Evolutionary conservation across 2,329 filamentous ascomycete species (phyloP).

Genomic region (Elsinoe batatas): DNA sequence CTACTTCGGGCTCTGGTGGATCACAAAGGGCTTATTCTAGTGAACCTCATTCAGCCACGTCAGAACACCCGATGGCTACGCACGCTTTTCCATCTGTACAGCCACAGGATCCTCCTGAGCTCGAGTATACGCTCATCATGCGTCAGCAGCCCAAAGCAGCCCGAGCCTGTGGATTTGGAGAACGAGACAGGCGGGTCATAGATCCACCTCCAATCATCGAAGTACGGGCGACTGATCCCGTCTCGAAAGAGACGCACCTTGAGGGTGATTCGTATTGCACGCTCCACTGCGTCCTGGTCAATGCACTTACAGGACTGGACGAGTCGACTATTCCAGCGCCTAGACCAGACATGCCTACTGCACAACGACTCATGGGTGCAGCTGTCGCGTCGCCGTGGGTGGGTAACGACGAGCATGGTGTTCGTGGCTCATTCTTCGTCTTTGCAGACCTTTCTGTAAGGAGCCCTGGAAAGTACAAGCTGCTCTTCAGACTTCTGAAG

Average conservation of each 20-base stretch:
- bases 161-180: constrained; percentile 72
- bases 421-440: constrained; percentile 75
- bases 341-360: constrained; percentile 52
- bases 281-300: constrained; percentile 67
- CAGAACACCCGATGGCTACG: constrained; percentile 29
- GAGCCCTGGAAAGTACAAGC: constrained; percentile 63
- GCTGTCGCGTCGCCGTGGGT: constrained; percentile 68
- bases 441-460: constrained; percentile 75
- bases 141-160: constrained; percentile 72
- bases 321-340: constrained; percentile 45
- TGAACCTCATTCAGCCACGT: constrained; percentile 15
- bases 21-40: constrained; percentile 23
- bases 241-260: constrained; percentile 43
- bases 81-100: constrained; percentile 15
- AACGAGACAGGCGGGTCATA: constrained; percentile 70
- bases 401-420: constrained; percentile 60
- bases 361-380: constrained; percentile 69
- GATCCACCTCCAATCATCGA: constrained; percentile 78
- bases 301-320: constrained; percentile 56
- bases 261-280: constrained; percentile 38
- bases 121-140: constrained; percentile 46
- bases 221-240: constrained; percentile 44
- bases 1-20: constrained; percentile 15
- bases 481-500: constrained; percentile 64
- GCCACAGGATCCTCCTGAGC: constrained; percentile 19